Evolutionary conservation across 805 yeast genomes (phyloP), one percentile per base, ranked within the genome.

Genomic region (Zygosaccharomyces gambellarensis): DNA sequence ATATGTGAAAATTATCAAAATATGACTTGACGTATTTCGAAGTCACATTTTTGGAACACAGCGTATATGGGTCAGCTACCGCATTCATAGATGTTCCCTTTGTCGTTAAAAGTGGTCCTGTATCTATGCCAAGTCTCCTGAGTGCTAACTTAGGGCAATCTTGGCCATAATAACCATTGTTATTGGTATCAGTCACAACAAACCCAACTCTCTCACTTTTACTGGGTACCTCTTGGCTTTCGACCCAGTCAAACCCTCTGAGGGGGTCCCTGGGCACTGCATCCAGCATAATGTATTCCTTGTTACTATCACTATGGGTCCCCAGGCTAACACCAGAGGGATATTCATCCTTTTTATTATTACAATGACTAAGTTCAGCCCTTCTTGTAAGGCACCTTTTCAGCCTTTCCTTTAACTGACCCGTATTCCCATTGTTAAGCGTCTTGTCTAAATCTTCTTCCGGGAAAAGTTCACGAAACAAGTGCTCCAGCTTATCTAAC

Each of bases 161-260:
- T 10, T 77, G 75, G 1, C 90, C 90, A 55, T 79, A 79, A 60
- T 80, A 83, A 0, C 89, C 88, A 27, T 77, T 76, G 25, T 81
- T 78, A 43, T 78, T 74, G 5, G 74, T 75, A 48, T 72, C 69
- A 12, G 71, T 65, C 38, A 80, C 74, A 22, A 80, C 58, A 1
- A 83, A 85, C 0, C 83, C 86, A 87, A 83, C 82, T 9, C 87
- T 86, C 62, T 83, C 87, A 44, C 64, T 64, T 28, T 23, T 44
- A 17, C 34, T 31, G 17, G 39, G 39, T n/a, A 31, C 22, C 43
- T 72, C 76, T 27, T 67, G 71, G 43, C 76, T 78, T 56, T 80
- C 83, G 3, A 71, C 71, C 86, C 86, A 81, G 53, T 81, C 82
- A 52, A 79, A 79, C 3, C 83, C 83, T 51, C 74, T 71, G 22